Percentiles rank a stretch among this genome's conserved stretches.
These are phyloP conservation scores for Pyrenophora seminiperda DNA, from an alignment of 2,329 filamentous ascomycete species.

Conservation along the genomic window DNA sequence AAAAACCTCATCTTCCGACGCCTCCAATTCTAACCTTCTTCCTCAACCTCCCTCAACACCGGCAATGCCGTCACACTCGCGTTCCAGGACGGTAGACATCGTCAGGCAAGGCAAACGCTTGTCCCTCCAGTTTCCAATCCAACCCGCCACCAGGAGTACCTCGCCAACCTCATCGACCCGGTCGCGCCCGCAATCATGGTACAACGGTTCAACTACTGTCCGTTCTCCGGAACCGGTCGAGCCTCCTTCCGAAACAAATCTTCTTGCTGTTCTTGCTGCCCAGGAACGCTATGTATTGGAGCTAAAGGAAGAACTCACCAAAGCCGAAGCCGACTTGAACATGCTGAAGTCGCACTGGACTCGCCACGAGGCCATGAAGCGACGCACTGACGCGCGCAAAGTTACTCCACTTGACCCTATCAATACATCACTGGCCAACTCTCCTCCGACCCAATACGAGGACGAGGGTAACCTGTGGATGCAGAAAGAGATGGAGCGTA, in stretches of 20 bases:
- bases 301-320: slow-evolving; percentile 83
- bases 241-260: slow-evolving; percentile 49
- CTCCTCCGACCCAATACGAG: slow-evolving; percentile 38
- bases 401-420: slow-evolving; percentile 62
- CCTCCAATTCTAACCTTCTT: slow-evolving; percentile 18
- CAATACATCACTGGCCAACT: slow-evolving; percentile 47
- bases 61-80: slow-evolving; percentile 36
- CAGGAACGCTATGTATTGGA: slow-evolving; percentile 92
- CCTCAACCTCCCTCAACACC: slow-evolving; percentile 18
- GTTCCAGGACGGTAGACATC: slow-evolving; percentile 43
- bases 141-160: slow-evolving; percentile 44
- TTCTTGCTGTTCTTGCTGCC: slow-evolving; percentile 87
- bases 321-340: slow-evolving; percentile 77
- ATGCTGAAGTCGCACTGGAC: slow-evolving; percentile 85
- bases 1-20: slow-evolving; percentile 18
- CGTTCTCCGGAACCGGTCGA: slow-evolving; percentile 32
- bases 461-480: slow-evolving; percentile 53
- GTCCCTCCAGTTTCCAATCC: slow-evolving; percentile 57
- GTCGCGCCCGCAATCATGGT: slow-evolving; percentile 48
- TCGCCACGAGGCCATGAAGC: slow-evolving; percentile 74
- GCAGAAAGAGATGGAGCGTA: slow-evolving; percentile 71
- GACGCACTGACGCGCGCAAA: slow-evolving; percentile 67
- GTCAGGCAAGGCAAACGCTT: slow-evolving; percentile 52
- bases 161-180: slow-evolving; percentile 40
- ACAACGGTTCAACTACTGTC: slow-evolving; percentile 40